Percentiles rank a stretch among this genome's conserved stretches.
Conservation (phyloP, 305 asterid genomes). For the Solanum aculeatissimum region DNA sequence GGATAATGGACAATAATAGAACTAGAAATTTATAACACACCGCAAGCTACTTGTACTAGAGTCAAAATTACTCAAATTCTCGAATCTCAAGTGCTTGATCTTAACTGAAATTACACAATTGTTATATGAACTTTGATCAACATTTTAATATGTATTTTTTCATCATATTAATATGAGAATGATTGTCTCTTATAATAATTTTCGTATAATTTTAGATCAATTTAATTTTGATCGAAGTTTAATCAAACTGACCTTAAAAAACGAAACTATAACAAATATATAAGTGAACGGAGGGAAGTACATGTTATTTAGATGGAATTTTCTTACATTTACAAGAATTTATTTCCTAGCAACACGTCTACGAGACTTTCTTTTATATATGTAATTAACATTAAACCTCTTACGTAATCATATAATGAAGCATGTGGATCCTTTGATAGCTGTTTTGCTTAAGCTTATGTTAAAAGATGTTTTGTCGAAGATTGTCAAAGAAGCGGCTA, state of each 20-base stretch:
- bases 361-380: background rate
- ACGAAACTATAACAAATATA: too few species aligned
- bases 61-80: background rate
- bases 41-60: background rate
- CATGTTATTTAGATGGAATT: too few species aligned
- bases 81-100: background rate
- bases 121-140: too few species aligned
- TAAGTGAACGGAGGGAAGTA: too few species aligned
- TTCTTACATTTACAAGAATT: background rate
- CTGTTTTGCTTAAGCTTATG: background rate
- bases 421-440: background rate
- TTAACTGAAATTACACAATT: background rate
- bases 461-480: background rate
- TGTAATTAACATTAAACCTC: background rate
- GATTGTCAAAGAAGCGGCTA: background rate
- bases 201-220: too few species aligned
- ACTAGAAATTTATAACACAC: background rate
- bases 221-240: too few species aligned
- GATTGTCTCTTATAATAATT: too few species aligned
- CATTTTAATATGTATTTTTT: too few species aligned
- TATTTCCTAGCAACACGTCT: background rate
- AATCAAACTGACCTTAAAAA: too few species aligned
- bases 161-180: too few species aligned
- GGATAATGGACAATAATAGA: background rate
- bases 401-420: background rate